A percentile compares a stretch with the other conserved stretches of the same genome.
These are phyloP conservation scores for Haberlea rhodopensis DNA, from an alignment of 257 asterid species.

Conservation along the genomic window DNA sequence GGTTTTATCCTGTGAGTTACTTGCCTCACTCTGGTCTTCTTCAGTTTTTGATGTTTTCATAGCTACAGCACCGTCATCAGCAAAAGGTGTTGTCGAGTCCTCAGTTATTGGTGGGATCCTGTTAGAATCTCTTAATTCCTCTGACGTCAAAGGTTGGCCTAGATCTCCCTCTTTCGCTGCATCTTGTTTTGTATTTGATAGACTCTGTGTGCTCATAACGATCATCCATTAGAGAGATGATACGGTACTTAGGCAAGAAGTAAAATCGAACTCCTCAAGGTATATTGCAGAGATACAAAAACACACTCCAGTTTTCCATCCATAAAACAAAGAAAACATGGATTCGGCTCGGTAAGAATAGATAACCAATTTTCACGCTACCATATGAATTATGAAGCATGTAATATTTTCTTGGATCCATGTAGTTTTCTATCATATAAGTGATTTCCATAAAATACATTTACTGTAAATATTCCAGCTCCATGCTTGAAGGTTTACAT, in stretches of 20 bases:
- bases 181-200: constrained; percentile 22
- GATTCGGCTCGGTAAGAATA: too few relatives aligned
- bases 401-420: background rate
- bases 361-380: too few relatives aligned
- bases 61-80: constrained; percentile 32
- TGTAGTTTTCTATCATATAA: background rate
- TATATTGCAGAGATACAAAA: too few relatives aligned
- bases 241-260: too few relatives aligned
- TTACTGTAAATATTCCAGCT: background rate
- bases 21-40: constrained; percentile 23
- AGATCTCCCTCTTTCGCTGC: constrained; percentile 31
- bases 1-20: constrained; percentile 36
- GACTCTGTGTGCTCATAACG: constrained; percentile 36
- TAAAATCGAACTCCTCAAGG: too few relatives aligned
- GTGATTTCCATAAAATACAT: background rate
- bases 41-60: too few relatives aligned
- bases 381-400: background rate
- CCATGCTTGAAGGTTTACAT: constrained; percentile 6
- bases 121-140: constrained; percentile 34
- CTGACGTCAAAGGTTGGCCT: constrained; percentile 28
- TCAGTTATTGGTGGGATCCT: constrained; percentile 15
- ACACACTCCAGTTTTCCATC: too few relatives aligned
- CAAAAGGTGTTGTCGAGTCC: constrained; percentile 20
- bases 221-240: constrained; percentile 23
- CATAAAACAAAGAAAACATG: too few relatives aligned